Evolutionary conservation across 192 early-diverging fungal genomes (phyloP).

Genomic region (Rhizophagus clarus): DNA sequence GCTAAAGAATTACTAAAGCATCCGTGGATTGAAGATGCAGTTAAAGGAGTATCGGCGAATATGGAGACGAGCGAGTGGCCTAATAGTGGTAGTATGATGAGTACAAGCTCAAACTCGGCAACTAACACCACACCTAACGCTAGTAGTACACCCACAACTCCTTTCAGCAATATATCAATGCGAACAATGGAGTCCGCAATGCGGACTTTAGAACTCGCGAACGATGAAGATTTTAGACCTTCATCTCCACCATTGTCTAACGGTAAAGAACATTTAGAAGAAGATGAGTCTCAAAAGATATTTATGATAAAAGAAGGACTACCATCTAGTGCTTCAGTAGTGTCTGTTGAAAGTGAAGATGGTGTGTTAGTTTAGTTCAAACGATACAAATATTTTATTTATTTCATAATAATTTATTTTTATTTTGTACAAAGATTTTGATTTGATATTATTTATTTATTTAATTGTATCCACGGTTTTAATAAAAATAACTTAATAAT

Average conservation of each 20-base stretch:
- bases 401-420: too few relatives aligned
- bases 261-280: not conserved
- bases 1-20: slow-evolving; percentile 76
- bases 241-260: not conserved
- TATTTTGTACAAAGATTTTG: not conserved
- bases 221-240: not conserved
- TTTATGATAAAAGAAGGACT: not conserved
- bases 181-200: not conserved
- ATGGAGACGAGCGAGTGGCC: not conserved
- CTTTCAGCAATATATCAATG: not conserved
- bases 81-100: not conserved
- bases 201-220: not conserved
- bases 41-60: not conserved
- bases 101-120: not conserved
- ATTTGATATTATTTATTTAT: too few relatives aligned
- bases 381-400: too few relatives aligned
- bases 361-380: not conserved
- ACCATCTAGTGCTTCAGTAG: slow-evolving; percentile 3
- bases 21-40: slow-evolving; percentile 63
- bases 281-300: not conserved
- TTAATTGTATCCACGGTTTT: too few relatives aligned
- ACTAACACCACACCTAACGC: not conserved
- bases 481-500: not conserved
- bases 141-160: not conserved
- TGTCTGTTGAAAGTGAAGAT: not conserved